phyloP scores from a whole-genome alignment of 2,329 filamentous ascomycete species.

The Colletotrichum noveboracense region DNA sequence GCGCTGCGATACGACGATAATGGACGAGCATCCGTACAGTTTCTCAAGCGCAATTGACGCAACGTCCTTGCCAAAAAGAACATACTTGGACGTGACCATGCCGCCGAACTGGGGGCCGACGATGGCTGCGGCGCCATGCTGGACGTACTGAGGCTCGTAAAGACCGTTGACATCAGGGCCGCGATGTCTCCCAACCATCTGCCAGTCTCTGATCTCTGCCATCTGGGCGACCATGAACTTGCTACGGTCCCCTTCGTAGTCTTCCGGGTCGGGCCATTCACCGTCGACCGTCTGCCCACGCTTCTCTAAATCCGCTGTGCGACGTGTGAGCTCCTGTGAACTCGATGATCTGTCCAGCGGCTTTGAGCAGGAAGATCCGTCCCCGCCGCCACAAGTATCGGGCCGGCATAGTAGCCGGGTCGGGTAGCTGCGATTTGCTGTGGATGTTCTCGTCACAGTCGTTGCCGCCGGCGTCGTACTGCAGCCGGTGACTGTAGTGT shows the following conservation, averaged over 20 bases:
- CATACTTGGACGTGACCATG: neutral
- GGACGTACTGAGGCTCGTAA: neutral
- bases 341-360: neutral
- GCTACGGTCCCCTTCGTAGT: neutral
- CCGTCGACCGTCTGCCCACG: neutral
- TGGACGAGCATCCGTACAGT: neutral
- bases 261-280: neutral
- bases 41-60: neutral
- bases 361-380: neutral
- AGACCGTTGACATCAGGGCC: neutral
- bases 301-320: neutral
- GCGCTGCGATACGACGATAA: neutral
- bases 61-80: neutral
- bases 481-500: neutral
- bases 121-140: fast-evolving
- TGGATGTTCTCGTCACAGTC: neutral
- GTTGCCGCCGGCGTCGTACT: neutral
- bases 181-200: neutral
- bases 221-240: neutral
- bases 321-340: neutral
- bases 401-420: neutral
- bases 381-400: neutral
- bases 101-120: fast-evolving
- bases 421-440: neutral
- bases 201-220: neutral